phyloP scores from a whole-genome alignment of 208 protist species.

The Angomonas deanei region DNA sequence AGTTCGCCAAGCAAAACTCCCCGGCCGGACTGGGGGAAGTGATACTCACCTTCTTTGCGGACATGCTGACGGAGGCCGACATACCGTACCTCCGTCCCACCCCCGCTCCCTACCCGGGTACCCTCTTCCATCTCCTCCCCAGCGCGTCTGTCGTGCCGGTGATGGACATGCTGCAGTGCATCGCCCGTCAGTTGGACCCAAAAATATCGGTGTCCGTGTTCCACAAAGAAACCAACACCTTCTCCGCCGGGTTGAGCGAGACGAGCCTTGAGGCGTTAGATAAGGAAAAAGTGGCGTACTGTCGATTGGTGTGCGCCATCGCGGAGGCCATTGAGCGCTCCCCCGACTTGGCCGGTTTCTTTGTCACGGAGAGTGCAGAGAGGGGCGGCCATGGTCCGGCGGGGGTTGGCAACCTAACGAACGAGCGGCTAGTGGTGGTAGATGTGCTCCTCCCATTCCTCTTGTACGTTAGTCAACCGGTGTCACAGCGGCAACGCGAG shows the following conservation, averaged over 20 bases:
- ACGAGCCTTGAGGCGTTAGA: not conserved
- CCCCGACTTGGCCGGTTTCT: constrained; percentile 59
- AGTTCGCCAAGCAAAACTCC: constrained; percentile 70
- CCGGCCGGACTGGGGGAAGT: constrained; percentile 40
- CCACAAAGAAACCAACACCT: not conserved
- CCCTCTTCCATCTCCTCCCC: constrained; percentile 56
- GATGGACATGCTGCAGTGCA: constrained; percentile 53
- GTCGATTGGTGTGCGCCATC: constrained; percentile 48
- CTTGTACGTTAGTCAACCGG: constrained; percentile 35
- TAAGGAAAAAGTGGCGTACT: constrained; percentile 31
- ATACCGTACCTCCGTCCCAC: constrained; percentile 23
- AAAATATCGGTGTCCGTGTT: not conserved
- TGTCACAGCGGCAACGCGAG: constrained; percentile 36
- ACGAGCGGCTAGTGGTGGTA: constrained; percentile 23
- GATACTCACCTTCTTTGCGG: constrained; percentile 52
- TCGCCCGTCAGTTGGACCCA: constrained; percentile 34
- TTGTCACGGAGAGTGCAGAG: not conserved
- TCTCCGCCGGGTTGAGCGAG: not conserved
- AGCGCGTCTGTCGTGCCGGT: constrained; percentile 42
- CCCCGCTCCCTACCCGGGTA: constrained; percentile 26
- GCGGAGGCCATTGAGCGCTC: constrained; percentile 57
- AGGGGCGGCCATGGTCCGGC: not conserved
- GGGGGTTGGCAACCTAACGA: no score
- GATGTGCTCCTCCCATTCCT: constrained; percentile 46
- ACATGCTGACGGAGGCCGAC: constrained; percentile 49